Conservation (phyloP, 1,284 basidiomycete species). For the Inonotus hispidus region DNA sequence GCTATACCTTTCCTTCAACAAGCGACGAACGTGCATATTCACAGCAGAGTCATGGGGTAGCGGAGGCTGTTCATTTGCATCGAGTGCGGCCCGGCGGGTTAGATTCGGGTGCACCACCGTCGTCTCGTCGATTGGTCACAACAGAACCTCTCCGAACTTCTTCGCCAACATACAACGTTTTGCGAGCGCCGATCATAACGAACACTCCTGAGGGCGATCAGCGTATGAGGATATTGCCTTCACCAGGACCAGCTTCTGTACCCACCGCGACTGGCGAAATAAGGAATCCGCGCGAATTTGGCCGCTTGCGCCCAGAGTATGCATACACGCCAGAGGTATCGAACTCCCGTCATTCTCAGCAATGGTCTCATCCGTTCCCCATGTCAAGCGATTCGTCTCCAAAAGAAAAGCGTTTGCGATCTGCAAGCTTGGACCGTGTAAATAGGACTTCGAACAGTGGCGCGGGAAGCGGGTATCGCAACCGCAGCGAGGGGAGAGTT, state of each 20-base stretch:
- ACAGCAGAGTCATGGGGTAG: neutral
- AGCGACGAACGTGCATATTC: conserved; percentile 2
- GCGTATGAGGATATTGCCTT: neutral
- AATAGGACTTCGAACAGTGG: neutral
- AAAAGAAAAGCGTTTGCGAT: neutral
- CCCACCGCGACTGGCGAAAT: neutral
- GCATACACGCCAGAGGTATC: neutral
- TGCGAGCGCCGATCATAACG: neutral
- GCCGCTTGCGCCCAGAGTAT: neutral
- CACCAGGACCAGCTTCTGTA: neutral
- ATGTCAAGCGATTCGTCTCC: neutral
- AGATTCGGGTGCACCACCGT: neutral
- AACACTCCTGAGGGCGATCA: neutral
- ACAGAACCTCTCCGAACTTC: neutral
- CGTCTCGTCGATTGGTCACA: neutral
- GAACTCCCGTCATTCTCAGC: neutral
- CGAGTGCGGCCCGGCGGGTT: neutral
- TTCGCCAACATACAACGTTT: neutral
- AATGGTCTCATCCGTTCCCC: neutral
- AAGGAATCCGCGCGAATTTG: neutral
- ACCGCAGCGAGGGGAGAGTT: neutral
- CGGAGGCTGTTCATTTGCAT: neutral
- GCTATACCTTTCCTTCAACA: neutral
- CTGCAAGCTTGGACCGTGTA: neutral
- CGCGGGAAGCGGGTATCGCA: neutral